Evolutionary conservation across 2,329 filamentous ascomycete genomes (phyloP), one percentile per base, ranked within the genome.

Genomic region (Diaporthe sp.): DNA sequence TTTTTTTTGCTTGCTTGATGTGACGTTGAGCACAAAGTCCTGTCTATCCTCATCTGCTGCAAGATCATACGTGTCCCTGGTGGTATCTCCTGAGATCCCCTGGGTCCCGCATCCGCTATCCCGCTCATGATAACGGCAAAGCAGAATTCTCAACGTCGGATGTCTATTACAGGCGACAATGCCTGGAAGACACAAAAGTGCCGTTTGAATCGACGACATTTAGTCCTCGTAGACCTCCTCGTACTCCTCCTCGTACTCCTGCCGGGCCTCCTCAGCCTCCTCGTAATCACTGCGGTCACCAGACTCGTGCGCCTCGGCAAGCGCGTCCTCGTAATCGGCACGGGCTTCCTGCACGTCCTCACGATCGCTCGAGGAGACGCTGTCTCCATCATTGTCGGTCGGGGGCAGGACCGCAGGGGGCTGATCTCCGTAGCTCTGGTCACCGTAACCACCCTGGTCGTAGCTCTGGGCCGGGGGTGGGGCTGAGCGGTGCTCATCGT

Each of bases 251-350:
- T 87, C 83, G 74, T 89, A 88, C 79, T 87, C 87, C 79, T 88
- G 82, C 72, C 87, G 78, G 1, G 88, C 88, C 80, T 91, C 89
- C 76, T 90, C 87, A 5, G 90, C 81, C 73, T 87, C 86, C 81
- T 91, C 85, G 5, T 84, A 80, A 76, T 89, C 88, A 76, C 88
- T 91, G 78, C 86, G 90, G 81, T 85, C 86, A 68, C 84, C 83
- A 1, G 86, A 87, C 77, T 85, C 84, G 6, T 79, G 78, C 10
- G 85, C 86, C 1, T 78, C 82, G 55, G 81, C 82, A 15, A 85
- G 81, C 4, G 86, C 85, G 77, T 87, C 86, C 78, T 88, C 86
- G 71, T 86, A 87, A 65, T 84, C 84, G 77, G 80, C 87, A 75
- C 81, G 84, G 72, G 83, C 88, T 76, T 85, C 87, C 78, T 81